These are phyloP conservation scores for Phytophthora vignae DNA, from an alignment of 352 stramenopile species.

Conservation along the genomic window DNA sequence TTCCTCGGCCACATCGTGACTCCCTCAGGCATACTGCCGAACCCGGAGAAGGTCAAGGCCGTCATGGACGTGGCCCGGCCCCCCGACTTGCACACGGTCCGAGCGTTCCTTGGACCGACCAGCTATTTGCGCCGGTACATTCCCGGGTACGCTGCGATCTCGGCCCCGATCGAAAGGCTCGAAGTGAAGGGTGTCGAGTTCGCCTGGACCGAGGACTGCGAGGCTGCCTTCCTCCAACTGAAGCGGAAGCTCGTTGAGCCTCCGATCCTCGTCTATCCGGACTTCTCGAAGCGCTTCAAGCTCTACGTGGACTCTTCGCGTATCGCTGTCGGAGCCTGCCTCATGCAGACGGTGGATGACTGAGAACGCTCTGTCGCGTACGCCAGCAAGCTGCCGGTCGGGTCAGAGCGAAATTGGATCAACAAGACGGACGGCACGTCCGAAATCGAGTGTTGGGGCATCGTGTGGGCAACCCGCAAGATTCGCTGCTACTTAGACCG, in stretches of 20 bases:
- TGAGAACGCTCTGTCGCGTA: background rate
- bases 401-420: background rate
- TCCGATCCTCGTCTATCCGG: conserved; percentile 7
- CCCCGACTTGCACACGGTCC: background rate
- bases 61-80: background rate
- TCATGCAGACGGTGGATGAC: conserved; percentile 5
- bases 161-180: background rate
- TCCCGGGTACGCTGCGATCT: background rate
- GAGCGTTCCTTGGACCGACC: background rate
- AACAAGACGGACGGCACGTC: background rate
- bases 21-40: background rate
- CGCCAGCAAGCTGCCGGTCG: conserved; percentile 4
- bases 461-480: background rate
- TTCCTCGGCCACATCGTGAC: background rate
- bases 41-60: background rate
- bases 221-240: background rate
- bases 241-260: background rate
- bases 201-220: background rate
- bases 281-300: conserved; percentile 8
- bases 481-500: background rate
- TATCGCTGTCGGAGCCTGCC: background rate
- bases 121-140: conserved; percentile 4
- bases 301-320: conserved; percentile 7
- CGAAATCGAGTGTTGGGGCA: conserved; percentile 10
- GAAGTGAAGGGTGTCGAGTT: background rate